Evolutionary conservation across 2,329 filamentous ascomycete genomes (phyloP).

Genomic region (Sporothrix pallida): DNA sequence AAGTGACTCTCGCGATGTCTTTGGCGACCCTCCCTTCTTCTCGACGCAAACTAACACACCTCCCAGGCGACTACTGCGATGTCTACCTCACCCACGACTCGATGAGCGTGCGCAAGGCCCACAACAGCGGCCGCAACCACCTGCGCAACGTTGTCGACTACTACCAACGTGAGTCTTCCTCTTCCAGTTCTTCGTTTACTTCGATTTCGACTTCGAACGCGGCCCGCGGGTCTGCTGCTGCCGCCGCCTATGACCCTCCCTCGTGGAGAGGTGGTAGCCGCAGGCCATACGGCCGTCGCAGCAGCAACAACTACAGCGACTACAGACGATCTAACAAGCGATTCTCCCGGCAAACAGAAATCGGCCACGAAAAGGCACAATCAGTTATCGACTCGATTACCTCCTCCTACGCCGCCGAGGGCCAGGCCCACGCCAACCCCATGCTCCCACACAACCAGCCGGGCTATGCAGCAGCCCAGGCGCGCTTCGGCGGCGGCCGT

Average conservation of each 20-base stretch:
- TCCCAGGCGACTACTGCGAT: constrained; percentile 93
- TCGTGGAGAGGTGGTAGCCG: background rate
- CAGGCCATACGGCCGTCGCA: background rate
- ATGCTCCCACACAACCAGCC: constrained; percentile 76
- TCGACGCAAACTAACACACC: constrained; percentile 3
- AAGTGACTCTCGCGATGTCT: constrained; percentile 17
- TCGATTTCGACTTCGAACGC: too few relatives aligned
- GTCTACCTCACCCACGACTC: constrained; percentile 99
- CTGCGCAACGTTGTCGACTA: constrained; percentile 97
- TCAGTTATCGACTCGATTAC: constrained; percentile 98
- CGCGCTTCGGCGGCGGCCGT: constrained; percentile 43
- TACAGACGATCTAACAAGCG: constrained; percentile 30
- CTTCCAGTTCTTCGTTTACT: background rate
- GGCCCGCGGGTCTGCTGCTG: background rate
- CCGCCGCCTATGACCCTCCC: background rate
- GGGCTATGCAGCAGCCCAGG: constrained; percentile 47
- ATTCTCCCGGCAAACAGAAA: constrained; percentile 63
- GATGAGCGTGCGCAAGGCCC: constrained; percentile 98
- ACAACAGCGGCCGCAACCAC: constrained; percentile 96
- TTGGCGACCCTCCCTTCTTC: constrained; percentile 52
- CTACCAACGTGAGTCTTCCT: constrained; percentile 76
- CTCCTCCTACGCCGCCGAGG: constrained; percentile 88
- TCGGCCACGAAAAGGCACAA: constrained; percentile 97
- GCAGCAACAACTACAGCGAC: background rate
- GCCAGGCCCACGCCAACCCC: constrained; percentile 83